Conservation (phyloP, 1,139 yeast species). For the Yamadazyma conglobata region DNA sequence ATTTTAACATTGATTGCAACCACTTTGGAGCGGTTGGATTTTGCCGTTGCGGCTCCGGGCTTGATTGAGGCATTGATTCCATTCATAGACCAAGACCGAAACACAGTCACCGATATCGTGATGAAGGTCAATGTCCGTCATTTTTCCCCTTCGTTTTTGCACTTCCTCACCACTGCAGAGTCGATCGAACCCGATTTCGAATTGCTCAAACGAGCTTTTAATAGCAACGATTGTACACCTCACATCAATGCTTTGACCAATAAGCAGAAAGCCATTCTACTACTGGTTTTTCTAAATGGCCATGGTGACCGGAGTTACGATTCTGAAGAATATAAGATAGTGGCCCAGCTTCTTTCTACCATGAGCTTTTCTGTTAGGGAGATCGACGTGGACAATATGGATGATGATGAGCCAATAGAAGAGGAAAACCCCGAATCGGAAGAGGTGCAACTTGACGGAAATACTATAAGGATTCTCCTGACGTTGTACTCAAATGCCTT, state of each 20-base stretch:
- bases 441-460: conserved; percentile 11
- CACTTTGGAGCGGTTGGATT: neutral
- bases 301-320: conserved; percentile 16
- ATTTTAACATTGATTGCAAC: no score
- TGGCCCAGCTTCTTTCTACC: conserved; percentile 22
- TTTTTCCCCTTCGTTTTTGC: conserved; percentile 16
- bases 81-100: conserved; percentile 1
- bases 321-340: conserved; percentile 19
- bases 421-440: no score
- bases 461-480: conserved; percentile 15
- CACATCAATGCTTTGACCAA: neutral
- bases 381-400: conserved; percentile 10
- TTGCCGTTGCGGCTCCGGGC: conserved; percentile 6
- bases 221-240: neutral
- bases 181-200: neutral
- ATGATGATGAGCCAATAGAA: conserved; percentile 14
- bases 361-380: conserved; percentile 19
- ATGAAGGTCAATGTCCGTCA: conserved; percentile 20
- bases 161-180: neutral
- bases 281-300: conserved; percentile 18
- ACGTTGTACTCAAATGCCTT: conserved; percentile 23
- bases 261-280: conserved; percentile 13
- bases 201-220: neutral
- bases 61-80: conserved; percentile 8
- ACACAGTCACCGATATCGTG: conserved; percentile 11